Evolutionary conservation across 2,329 filamentous ascomycete species (phyloP), one percentile per base, ranked within the genome.

Genomic region (Aspergillus transmontanensis): DNA sequence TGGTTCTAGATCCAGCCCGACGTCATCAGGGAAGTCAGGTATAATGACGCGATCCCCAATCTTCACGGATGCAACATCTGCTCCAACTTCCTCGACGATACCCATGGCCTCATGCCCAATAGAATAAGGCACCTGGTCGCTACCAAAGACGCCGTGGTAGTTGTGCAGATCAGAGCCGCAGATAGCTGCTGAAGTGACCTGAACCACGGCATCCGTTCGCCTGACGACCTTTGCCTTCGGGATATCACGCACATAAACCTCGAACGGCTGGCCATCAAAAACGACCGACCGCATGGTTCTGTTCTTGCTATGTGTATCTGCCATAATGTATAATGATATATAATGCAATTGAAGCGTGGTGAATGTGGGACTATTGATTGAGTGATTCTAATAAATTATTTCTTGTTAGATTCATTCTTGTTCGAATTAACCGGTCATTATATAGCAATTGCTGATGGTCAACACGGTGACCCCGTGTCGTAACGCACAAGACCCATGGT

Each of bases 91-190:
- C n/a, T 21, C 11, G 21, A 57, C 39, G 10, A 26, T 26, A 23
- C 39, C 55, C 34, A 57, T 43, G n/a, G n/a, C 55, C 26, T 57
- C 55, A 41, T 57, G 55, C 10, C 55, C 55, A 41, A 57, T 30
- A 26, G n/a, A 14, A n/a, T 23, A 39, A 32, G 54, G 54, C n/a
- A 57, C 30, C 12, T 41, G 34, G 10, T 45, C 11, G 26, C 36
- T 30, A 9, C 39, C 55, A 23, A 30, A 41, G 11, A n/a, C 39
- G 23, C 34, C 55, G n/a, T 43, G 55, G 39, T 57, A 57, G 16
- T 26, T 57, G 36, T 57, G 55, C 21, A 57, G 36, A 23, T 57
- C 55, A 7, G 34, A 45, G 12, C 55, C 55, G 39, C 55, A 57
- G 55, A 57, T 57, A n/a, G 55, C 55, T 19, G 55, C 34, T 11